These are phyloP conservation scores for Bodo saltans DNA, from an alignment of 78 protist genomes.

Conservation along the genomic window DNA sequence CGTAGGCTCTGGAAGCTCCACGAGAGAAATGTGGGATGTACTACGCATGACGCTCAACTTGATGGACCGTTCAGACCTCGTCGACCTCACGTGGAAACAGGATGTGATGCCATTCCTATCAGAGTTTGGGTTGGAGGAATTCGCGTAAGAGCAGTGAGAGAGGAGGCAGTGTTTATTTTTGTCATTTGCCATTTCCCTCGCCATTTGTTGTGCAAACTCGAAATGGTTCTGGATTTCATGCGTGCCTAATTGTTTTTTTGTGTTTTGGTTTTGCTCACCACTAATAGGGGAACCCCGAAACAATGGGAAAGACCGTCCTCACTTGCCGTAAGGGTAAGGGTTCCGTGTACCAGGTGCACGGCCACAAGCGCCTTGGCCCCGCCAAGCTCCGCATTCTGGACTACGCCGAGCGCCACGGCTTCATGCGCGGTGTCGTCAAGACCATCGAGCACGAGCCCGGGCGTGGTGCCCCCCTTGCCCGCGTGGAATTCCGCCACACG, in stretches of 20 bases:
- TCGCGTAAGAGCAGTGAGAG: neutral
- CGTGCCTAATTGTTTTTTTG: neutral
- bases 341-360: slow-evolving; percentile 29
- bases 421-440: slow-evolving; percentile 78
- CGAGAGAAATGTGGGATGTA: slow-evolving; percentile 12
- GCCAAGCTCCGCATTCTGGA: slow-evolving; percentile 89
- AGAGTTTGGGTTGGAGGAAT: neutral
- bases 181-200: neutral
- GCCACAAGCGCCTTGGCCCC: slow-evolving; percentile 55
- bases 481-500: slow-evolving; percentile 90
- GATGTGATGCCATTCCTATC: neutral
- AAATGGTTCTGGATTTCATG: neutral
- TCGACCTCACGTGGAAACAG: neutral
- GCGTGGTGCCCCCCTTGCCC: slow-evolving; percentile 99
- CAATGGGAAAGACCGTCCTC: slow-evolving; percentile 28
- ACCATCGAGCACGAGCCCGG: slow-evolving; percentile 99
- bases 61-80: slow-evolving; percentile 20
- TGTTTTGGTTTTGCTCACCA: neutral
- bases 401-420: slow-evolving; percentile 95
- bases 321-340: slow-evolving; percentile 36
- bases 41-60: slow-evolving; percentile 16
- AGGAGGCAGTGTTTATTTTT: neutral
- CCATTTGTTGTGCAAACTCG: neutral
- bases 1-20: neutral
- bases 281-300: neutral